Evolutionary conservation across 345 rosid species (phyloP), one percentile per base, ranked within the genome.

Genomic region (Salix dunnii): DNA sequence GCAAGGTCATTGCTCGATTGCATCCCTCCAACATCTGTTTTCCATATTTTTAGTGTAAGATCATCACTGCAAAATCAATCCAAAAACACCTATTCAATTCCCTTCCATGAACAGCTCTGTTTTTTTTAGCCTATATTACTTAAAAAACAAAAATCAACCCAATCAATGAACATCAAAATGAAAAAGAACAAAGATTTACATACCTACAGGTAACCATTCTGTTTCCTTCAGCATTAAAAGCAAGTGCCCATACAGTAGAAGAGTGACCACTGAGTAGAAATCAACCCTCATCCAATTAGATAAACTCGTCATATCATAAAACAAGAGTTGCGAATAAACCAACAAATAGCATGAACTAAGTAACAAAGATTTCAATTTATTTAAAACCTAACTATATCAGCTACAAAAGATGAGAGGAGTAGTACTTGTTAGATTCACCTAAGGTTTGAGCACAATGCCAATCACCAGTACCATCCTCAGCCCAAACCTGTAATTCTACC

Each of bases 201-300:
- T 82, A 92, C 99, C 99, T 93, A 85, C 94, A 93, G 74, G 93
- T 90, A 78, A 91, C 94, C 97, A 96, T 84, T 84, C 87, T 96
- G 84, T 96, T 90, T 82, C 99, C 99, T 18, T 85, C 76, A 35
- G 87, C 88, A 81, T 93, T 91, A 76, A 96, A 91, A 53, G 98
- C 87, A 55, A 91, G 79, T 28, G 91, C 90, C 99, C 98, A 93
- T 42, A 96, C 87, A 13, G 98, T 93, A 55, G 99, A 96, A 81
- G 92, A 82, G 82, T 96, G 99, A 76, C 98, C 97, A 43, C 98
- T 93, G 89, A 73, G 73, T 67, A 76, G 53, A 82, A 83, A 51
- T 67, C 12, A 68, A 65, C 28, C 23, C 25, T 27, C 35, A 28
- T 17, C 14, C 20, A 72, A 66, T 70, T 64, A 55, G 53, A 40